These are phyloP conservation scores for Cerrena zonata DNA, from an alignment of 1,284 basidiomycete species.

Conservation along the genomic window DNA sequence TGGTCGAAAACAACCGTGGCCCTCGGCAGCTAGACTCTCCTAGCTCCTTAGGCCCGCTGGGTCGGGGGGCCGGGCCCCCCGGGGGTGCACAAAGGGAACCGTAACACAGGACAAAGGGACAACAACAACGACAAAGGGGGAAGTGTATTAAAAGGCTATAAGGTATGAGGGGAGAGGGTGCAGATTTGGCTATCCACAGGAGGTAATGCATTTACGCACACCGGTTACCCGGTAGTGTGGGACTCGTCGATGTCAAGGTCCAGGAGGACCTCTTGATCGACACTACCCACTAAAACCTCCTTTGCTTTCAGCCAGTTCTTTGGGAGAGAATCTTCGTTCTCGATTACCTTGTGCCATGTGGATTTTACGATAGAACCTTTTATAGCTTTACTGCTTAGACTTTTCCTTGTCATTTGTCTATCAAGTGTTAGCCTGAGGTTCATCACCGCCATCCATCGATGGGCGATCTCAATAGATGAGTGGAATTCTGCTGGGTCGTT, in stretches of 20 bases:
- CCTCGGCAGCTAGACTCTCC: too few relatives aligned
- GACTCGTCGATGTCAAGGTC: background rate
- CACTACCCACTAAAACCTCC: slow-evolving; percentile 25
- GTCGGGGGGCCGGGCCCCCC: too few relatives aligned
- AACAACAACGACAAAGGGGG: too few relatives aligned
- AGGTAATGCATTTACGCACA: too few relatives aligned
- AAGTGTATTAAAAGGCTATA: too few relatives aligned
- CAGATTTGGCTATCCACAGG: too few relatives aligned
- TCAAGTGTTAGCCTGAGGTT: slow-evolving; percentile 9
- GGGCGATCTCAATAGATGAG: slow-evolving; percentile 5
- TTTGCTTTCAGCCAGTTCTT: slow-evolving; percentile 2
- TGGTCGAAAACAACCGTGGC: too few relatives aligned
- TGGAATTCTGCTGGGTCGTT: background rate
- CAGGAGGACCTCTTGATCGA: background rate
- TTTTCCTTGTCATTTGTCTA: slow-evolving; percentile 1
- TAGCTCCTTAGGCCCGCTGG: too few relatives aligned
- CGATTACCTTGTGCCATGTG: slow-evolving; percentile 10
- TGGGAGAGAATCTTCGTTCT: slow-evolving; percentile 1
- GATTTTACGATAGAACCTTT: background rate
- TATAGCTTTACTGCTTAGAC: background rate
- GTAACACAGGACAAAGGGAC: too few relatives aligned
- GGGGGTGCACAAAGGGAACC: too few relatives aligned
- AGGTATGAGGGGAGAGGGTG: too few relatives aligned
- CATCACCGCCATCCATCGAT: slow-evolving; percentile 9
- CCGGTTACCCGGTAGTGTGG: too few relatives aligned